phyloP scores from a whole-genome alignment of 2,329 filamentous ascomycete species.

The Apiospora pterosperma region DNA sequence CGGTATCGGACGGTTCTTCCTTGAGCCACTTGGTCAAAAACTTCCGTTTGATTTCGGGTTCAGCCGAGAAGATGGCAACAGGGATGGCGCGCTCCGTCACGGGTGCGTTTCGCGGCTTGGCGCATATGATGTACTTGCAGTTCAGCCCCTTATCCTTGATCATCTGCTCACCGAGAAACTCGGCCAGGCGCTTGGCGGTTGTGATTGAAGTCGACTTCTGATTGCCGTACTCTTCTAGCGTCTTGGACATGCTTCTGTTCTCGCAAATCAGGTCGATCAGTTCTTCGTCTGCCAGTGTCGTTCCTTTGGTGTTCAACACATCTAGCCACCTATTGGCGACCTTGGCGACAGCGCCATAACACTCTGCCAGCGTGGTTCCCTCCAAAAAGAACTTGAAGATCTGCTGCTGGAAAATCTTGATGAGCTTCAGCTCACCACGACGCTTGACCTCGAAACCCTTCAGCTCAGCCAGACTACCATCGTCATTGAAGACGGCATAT shows the following conservation, averaged over 20 bases:
- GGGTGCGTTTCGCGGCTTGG: conserved; percentile 79
- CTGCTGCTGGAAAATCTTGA: conserved; percentile 99
- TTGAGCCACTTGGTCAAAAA: conserved; percentile 95
- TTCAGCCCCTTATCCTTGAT: conserved; percentile 98
- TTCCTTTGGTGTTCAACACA: conserved; percentile 83
- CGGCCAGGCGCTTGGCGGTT: conserved; percentile 88
- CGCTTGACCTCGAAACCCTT: conserved; percentile 98
- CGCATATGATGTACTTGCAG: conserved; percentile 98
- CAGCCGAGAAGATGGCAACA: conserved; percentile 95
- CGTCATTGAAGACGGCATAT: conserved; percentile 98
- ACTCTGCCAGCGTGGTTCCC: conserved; percentile 80
- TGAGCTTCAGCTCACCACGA: conserved; percentile 95
- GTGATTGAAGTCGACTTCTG: conserved; percentile 99
- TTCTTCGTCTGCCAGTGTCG: conserved; percentile 91
- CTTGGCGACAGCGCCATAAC: conserved; percentile 86
- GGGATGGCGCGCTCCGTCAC: conserved; percentile 94
- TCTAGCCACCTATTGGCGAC: conserved; percentile 97
- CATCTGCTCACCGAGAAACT: conserved; percentile 98
- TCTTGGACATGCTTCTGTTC: conserved; percentile 97
- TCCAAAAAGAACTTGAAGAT: conserved; percentile 99
- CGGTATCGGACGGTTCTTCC: conserved; percentile 87
- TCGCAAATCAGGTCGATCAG: conserved; percentile 99
- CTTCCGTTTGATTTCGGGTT: conserved; percentile 79
- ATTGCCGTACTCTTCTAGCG: conserved; percentile 87
- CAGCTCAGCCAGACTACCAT: conserved; percentile 89